Conservation (phyloP, 805 yeast species). For the Teunomyces funiuensis region DNA sequence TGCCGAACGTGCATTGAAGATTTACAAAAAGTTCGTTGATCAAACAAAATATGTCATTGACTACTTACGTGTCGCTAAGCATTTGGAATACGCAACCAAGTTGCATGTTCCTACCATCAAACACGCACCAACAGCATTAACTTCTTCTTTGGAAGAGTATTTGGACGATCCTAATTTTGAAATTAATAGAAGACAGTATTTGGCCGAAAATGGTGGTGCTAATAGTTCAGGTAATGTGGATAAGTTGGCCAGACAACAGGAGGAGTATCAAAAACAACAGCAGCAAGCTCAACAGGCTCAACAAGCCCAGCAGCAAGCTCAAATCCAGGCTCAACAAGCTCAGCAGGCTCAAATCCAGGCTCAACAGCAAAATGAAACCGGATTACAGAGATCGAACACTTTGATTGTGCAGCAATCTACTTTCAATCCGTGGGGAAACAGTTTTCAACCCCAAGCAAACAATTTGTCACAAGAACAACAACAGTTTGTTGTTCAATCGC, state of each 20-base stretch:
- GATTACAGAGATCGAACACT: slow-evolving; percentile 21
- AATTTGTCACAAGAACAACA: slow-evolving; percentile 16
- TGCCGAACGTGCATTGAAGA: slow-evolving; percentile 81
- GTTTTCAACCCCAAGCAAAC: slow-evolving; percentile 22
- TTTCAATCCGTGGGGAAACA: slow-evolving; percentile 41
- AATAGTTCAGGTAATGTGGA: neutral
- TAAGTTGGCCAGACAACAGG: slow-evolving; percentile 1
- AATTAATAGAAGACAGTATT: slow-evolving; percentile 70
- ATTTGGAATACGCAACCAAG: slow-evolving; percentile 81
- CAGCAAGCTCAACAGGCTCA: slow-evolving; percentile 7
- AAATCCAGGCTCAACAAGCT: too few relatives aligned
- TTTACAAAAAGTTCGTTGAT: slow-evolving; percentile 82
- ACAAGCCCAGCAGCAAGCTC: slow-evolving; percentile 6
- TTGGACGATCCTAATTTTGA: slow-evolving; percentile 85
- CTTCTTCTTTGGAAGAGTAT: slow-evolving; percentile 84
- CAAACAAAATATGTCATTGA: slow-evolving; percentile 86
- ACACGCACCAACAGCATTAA: slow-evolving; percentile 94
- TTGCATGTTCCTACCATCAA: slow-evolving; percentile 92
- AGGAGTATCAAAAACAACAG: slow-evolving; percentile 5
- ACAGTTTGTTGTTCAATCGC: slow-evolving; percentile 9
- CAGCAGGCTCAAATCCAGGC: slow-evolving; percentile 4
- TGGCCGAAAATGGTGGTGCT: slow-evolving; percentile 60
- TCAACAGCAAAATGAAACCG: slow-evolving; percentile 7
- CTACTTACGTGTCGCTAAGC: slow-evolving; percentile 86
- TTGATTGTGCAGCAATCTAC: slow-evolving; percentile 39